phyloP scores from a whole-genome alignment of 805 yeast genomes.

The Myxozyma geophila region DNA sequence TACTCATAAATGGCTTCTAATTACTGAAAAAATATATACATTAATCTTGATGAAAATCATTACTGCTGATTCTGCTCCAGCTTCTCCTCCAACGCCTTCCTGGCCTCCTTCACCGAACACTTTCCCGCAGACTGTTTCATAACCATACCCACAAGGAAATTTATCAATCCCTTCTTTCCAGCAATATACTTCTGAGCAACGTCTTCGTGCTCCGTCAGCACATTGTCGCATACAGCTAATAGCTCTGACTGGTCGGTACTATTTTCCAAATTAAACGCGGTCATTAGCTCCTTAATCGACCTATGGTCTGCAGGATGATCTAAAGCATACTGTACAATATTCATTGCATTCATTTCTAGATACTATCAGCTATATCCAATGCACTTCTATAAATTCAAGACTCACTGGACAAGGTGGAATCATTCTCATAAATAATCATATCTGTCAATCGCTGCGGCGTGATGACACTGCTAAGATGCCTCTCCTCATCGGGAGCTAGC shows the following conservation, averaged over 20 bases:
- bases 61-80: background rate
- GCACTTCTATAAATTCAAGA: conserved; percentile 43
- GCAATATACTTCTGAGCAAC: conserved; percentile 59
- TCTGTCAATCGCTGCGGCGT: conserved; percentile 57
- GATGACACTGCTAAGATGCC: conserved; percentile 36
- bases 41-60: background rate
- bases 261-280: conserved; percentile 51
- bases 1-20: no score
- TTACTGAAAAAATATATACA: background rate
- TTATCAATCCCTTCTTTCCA: conserved; percentile 66
- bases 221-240: conserved; percentile 51
- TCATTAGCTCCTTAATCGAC: conserved; percentile 50
- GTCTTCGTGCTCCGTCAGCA: conserved; percentile 54
- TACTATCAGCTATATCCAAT: background rate
- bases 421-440: conserved; percentile 56
- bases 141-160: conserved; percentile 79
- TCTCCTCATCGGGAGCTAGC: conserved; percentile 55
- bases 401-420: conserved; percentile 59
- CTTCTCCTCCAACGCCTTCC: conserved; percentile 41
- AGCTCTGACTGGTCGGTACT: conserved; percentile 47
- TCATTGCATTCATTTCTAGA: conserved; percentile 59
- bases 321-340: conserved; percentile 50
- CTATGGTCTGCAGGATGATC: conserved; percentile 51
- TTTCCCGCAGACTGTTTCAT: conserved; percentile 80
- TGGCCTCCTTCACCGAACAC: conserved; percentile 43